Evolutionary conservation across 441 rosid species (phyloP).

Genomic region (Aleurites moluccanus): DNA sequence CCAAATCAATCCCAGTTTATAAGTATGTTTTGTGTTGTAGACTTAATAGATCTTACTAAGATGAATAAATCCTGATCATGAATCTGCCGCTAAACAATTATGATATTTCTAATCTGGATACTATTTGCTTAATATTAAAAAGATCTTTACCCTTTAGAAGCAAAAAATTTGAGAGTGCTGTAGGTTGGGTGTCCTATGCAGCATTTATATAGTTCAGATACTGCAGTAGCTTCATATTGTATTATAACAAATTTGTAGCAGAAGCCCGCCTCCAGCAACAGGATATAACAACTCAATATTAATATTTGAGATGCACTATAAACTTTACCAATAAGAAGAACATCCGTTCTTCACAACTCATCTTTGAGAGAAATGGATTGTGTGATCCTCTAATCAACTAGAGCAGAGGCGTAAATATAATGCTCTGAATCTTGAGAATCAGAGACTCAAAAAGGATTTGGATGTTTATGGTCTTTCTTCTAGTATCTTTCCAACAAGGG

Average conservation of each 20-base stretch:
- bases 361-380: neutral
- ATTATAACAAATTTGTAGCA: neutral
- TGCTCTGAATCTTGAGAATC: conserved; percentile 11
- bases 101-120: neutral
- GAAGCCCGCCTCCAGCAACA: neutral
- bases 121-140: neutral
- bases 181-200: too few relatives aligned
- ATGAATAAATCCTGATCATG: neutral
- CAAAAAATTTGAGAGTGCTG: neutral
- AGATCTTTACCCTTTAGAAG: neutral
- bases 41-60: neutral
- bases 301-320: neutral
- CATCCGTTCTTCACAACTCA: neutral
- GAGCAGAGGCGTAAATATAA: neutral
- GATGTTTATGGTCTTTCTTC: neutral
- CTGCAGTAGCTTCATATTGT: neutral
- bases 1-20: neutral
- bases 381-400: neutral
- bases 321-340: neutral
- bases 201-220: neutral
- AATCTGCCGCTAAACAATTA: neutral
- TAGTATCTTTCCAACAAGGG: neutral
- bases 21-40: neutral
- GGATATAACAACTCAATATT: neutral
- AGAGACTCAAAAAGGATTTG: neutral